A percentile compares a stretch with the other conserved stretches of the same genome.
Evolutionary conservation across 2,329 filamentous ascomycete genomes (phyloP).

Genomic region (Arthrinium phaeospermum): DNA sequence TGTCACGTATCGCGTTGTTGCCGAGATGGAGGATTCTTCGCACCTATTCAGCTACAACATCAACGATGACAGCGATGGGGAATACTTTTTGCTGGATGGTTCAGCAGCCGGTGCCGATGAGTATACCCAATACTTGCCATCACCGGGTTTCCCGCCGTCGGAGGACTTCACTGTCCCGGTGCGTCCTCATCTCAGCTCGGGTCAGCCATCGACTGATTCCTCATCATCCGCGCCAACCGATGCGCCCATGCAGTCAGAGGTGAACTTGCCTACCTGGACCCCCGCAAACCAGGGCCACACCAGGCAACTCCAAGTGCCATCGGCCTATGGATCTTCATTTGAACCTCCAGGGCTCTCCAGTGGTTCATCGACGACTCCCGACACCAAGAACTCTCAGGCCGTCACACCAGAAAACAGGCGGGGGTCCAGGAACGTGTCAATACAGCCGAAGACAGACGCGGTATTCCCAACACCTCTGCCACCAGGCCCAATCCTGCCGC

Average conservation of each 20-base stretch:
- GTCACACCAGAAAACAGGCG: conserved; percentile 31
- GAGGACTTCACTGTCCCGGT: conserved; percentile 25
- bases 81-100: conserved; percentile 30
- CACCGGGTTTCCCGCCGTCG: conserved; percentile 20
- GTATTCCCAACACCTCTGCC: conserved; percentile 22
- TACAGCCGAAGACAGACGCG: conserved; percentile 10
- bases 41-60: conserved; percentile 31
- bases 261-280: neutral
- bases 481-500: conserved; percentile 25
- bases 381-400: conserved; percentile 31
- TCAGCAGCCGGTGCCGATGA: conserved; percentile 23
- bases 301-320: conserved; percentile 24
- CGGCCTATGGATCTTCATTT: neutral
- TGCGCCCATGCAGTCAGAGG: neutral
- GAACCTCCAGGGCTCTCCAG: conserved; percentile 34
- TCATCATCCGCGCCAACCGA: neutral
- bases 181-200: conserved; percentile 21
- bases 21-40: conserved; percentile 32
- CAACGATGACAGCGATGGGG: conserved; percentile 28
- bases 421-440: neutral
- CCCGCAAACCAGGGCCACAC: conserved; percentile 19
- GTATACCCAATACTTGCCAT: conserved; percentile 26
- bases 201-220: neutral
- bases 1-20: neutral
- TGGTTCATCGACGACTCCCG: conserved; percentile 34